phyloP scores from a whole-genome alignment of 2,329 filamentous ascomycete genomes.

The Arthrobotrys iridis region DNA sequence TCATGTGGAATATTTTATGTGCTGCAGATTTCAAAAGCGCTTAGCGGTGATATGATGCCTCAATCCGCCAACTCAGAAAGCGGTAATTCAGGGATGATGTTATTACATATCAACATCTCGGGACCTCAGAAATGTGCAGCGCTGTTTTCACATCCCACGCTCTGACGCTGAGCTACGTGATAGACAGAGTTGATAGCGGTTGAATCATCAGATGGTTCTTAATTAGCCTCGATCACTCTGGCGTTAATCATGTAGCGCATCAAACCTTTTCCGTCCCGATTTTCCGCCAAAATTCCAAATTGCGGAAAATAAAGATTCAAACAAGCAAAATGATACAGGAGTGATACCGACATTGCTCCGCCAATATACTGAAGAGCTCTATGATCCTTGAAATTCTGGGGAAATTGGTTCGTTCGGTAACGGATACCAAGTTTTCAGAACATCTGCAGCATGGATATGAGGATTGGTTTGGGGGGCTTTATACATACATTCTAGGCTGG shows the following conservation, averaged over 20 bases:
- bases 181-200: not conserved
- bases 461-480: not conserved
- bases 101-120: not conserved
- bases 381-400: not conserved
- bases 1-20: conserved; percentile 22
- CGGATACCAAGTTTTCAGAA: not conserved
- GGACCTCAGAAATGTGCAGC: not conserved
- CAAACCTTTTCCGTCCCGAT: conserved; percentile 10
- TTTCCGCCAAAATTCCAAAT: not conserved
- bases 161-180: not conserved
- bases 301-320: not conserved
- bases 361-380: conserved; percentile 2
- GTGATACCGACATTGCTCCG: conserved; percentile 18
- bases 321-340: not conserved
- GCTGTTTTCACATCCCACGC: not conserved
- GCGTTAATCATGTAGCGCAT: not conserved
- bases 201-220: not conserved
- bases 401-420: conserved; percentile 18
- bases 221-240: not conserved
- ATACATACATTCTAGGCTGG: not conserved
- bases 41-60: not conserved
- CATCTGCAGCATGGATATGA: not conserved
- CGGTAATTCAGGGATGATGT: conserved; percentile 1
- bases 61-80: conserved; percentile 2
- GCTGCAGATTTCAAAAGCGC: not conserved